Evolutionary conservation across 306 rosid genomes (phyloP).

Genomic region (Albizia julibrissin): DNA sequence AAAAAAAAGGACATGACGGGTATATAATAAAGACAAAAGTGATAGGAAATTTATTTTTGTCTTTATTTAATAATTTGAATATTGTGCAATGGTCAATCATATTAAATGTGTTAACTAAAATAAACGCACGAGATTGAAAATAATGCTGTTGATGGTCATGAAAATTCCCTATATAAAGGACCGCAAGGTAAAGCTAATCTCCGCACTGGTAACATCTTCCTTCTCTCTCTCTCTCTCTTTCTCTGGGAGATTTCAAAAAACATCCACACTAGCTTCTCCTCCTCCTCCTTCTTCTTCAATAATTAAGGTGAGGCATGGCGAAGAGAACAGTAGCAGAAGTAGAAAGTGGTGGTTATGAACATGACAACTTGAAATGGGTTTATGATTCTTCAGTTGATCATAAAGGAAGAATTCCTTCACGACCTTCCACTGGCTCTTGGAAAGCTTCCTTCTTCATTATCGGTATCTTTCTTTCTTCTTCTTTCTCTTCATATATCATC

Average conservation of each 20-base stretch:
- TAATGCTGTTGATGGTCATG: not conserved
- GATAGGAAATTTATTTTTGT: no score
- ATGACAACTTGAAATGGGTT: slow-evolving; percentile 46
- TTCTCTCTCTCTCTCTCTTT: not conserved
- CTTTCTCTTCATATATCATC: not conserved
- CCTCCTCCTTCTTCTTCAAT: not conserved
- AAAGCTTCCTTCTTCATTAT: slow-evolving; percentile 68
- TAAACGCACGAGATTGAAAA: not conserved
- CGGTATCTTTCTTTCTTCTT: slow-evolving; percentile 38
- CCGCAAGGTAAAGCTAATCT: not conserved
- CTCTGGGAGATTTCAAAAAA: not conserved
- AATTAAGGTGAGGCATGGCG: not conserved
- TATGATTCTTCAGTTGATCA: slow-evolving; percentile 66
- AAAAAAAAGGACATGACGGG: no score
- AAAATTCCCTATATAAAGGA: not conserved
- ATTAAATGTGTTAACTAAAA: not conserved
- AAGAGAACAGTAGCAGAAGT: not conserved
- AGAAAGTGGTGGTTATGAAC: slow-evolving; percentile 9
- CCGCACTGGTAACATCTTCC: not conserved
- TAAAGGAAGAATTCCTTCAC: slow-evolving; percentile 52
- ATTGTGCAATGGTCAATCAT: not conserved
- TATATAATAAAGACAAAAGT: no score
- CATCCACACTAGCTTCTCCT: not conserved
- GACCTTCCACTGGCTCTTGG: slow-evolving; percentile 75
- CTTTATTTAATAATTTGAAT: not conserved